Percentiles rank a stretch among this genome's conserved stretches.
These are phyloP conservation scores for Suillus hirtellus DNA, from an alignment of 768 basidiomycete species.

Conservation along the genomic window DNA sequence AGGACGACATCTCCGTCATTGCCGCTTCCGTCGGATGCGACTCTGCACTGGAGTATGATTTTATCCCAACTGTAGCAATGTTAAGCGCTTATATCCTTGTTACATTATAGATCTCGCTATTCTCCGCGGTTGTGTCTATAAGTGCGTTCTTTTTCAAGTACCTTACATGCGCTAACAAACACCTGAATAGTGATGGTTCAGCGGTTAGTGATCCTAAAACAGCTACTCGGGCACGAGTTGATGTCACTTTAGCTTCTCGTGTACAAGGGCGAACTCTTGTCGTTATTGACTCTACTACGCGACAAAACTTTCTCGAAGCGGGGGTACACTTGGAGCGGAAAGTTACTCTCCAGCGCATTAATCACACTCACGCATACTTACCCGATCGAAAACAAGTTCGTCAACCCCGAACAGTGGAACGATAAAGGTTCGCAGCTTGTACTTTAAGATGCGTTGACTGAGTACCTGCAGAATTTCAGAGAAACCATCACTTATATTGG, in stretches of 20 bases:
- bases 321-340: constrained; percentile 80
- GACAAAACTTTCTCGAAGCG: constrained; percentile 77
- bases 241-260: constrained; percentile 51
- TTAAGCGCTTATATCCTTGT: neutral
- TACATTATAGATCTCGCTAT: constrained; percentile 62
- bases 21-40: constrained; percentile 77
- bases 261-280: constrained; percentile 61
- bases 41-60: constrained; percentile 80
- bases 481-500: constrained; percentile 74
- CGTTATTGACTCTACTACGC: constrained; percentile 62
- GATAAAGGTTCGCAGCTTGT: constrained; percentile 52
- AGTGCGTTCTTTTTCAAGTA: constrained; percentile 44
- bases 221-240: neutral
- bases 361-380: constrained; percentile 80
- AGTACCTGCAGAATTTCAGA: constrained; percentile 55
- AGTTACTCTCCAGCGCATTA: constrained; percentile 69
- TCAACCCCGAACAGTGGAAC: constrained; percentile 75
- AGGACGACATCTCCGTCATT: constrained; percentile 69
- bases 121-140: constrained; percentile 76
- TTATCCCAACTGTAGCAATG: neutral
- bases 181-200: constrained; percentile 48
- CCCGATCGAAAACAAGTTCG: constrained; percentile 77
- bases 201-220: constrained; percentile 32
- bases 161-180: neutral
- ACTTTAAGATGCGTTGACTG: constrained; percentile 7